These are phyloP conservation scores for Aureobasidium pullulans DNA, from an alignment of 2,329 filamentous ascomycete genomes.

Conservation along the genomic window DNA sequence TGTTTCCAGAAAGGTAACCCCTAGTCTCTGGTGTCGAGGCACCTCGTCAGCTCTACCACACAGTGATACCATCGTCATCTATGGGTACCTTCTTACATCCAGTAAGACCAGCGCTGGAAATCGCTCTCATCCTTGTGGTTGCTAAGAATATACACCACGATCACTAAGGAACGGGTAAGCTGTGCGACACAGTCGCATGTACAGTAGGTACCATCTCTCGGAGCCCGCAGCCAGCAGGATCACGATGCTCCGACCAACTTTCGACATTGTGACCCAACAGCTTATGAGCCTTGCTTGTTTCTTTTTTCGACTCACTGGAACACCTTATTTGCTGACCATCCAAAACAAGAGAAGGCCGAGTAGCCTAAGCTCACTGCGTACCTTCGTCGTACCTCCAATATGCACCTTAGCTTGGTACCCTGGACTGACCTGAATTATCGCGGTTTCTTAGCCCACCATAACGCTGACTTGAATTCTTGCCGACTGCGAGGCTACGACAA, in stretches of 20 bases:
- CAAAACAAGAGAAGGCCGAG: background rate
- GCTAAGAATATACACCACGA: slow-evolving; percentile 3
- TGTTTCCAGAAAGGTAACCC: background rate
- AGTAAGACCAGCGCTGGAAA: background rate
- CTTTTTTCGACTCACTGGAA: background rate
- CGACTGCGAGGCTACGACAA: background rate
- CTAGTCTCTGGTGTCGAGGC: background rate
- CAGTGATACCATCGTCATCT: background rate
- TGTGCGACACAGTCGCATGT: slow-evolving; percentile 2
- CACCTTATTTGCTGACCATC: background rate
- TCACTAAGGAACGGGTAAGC: background rate
- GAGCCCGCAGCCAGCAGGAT: background rate
- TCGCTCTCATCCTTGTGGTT: background rate
- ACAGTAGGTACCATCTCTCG: background rate
- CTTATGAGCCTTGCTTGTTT: background rate
- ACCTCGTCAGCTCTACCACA: background rate
- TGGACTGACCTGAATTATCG: background rate
- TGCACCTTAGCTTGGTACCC: background rate
- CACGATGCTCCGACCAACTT: background rate
- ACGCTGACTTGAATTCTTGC: background rate
- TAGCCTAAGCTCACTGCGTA: background rate
- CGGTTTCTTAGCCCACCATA: background rate
- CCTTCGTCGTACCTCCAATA: background rate
- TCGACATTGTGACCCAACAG: background rate
- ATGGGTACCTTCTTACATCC: no score